Percentiles rank a stretch among this genome's conserved stretches.
Evolutionary conservation across 2,329 filamentous ascomycete species (phyloP).

Genomic region (Clarireedia monteithiana): DNA sequence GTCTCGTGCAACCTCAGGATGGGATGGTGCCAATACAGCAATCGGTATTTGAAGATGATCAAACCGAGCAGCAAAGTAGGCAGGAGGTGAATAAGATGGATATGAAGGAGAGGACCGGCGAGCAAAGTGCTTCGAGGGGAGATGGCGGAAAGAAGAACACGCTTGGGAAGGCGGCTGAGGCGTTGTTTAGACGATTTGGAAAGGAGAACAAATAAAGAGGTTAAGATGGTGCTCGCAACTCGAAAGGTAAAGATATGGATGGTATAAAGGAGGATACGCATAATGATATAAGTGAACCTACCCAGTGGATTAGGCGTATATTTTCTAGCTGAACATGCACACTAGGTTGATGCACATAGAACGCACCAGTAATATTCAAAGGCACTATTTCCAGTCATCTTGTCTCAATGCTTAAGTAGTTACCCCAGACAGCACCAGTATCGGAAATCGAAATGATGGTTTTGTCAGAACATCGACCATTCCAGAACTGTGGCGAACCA

Average conservation of each 20-base stretch:
- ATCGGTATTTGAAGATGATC: background rate
- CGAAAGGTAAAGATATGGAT: background rate
- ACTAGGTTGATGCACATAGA: no score
- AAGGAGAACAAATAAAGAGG: background rate
- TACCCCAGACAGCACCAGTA: no score
- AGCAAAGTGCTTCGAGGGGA: background rate
- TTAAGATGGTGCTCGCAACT: background rate
- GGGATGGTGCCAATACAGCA: background rate
- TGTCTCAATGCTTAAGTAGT: no score
- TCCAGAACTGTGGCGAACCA: background rate
- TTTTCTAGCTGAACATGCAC: no score
- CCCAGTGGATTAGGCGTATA: no score
- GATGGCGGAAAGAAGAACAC: background rate
- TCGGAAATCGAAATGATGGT: no score
- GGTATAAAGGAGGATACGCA: background rate
- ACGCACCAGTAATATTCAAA: no score
- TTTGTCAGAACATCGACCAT: background rate
- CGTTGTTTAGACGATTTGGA: background rate
- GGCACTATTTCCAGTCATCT: no score
- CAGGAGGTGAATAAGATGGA: background rate
- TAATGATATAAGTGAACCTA: no score
- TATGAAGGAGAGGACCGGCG: background rate
- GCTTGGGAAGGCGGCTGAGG: background rate
- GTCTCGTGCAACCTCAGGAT: conserved; percentile 1
- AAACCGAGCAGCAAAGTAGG: background rate